These are phyloP conservation scores for Penicillium herquei DNA, from an alignment of 495 filamentous ascomycete species.

Conservation along the genomic window DNA sequence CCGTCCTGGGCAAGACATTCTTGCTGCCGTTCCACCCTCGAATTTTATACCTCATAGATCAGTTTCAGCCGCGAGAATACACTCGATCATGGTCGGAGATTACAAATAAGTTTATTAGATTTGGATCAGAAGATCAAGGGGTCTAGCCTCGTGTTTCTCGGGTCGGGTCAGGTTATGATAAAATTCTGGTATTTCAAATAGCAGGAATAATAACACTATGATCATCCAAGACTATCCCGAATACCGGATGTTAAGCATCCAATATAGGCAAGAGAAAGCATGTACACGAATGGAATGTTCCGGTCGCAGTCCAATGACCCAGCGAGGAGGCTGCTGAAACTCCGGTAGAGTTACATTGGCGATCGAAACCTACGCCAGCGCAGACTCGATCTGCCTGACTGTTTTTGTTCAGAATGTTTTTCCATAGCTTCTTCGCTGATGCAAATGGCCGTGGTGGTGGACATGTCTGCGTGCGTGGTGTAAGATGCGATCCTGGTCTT, in stretches of 20 bases:
- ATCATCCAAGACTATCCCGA: constrained; percentile 3
- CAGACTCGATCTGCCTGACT: not conserved
- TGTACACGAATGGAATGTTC: constrained; percentile 23
- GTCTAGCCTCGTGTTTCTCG: too few relatives aligned
- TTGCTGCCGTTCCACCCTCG: constrained; percentile 4
- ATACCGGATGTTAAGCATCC: constrained; percentile 4
- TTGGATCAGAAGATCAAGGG: not conserved
- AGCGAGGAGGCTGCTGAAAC: not conserved
- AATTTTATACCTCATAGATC: not conserved
- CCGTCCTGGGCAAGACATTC: constrained; percentile 2
- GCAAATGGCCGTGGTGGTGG: constrained; percentile 27
- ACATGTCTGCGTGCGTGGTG: constrained; percentile 16
- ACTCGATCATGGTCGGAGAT: not conserved
- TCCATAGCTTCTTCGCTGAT: constrained; percentile 17
- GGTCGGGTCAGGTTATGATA: not conserved
- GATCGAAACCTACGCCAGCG: constrained; percentile 14
- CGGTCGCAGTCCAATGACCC: constrained; percentile 9
- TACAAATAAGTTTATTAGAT: constrained; percentile 3
- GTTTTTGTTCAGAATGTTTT: not conserved
- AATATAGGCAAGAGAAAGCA: constrained; percentile 6
- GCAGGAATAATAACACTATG: constrained; percentile 15
- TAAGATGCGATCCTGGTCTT: constrained; percentile 14
- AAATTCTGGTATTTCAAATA: not conserved
- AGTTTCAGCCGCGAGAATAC: not conserved
- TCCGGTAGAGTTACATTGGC: not conserved